Conservation (phyloP, 371 early-diverging fungal genomes). For the Mucor circinelloides region DNA sequence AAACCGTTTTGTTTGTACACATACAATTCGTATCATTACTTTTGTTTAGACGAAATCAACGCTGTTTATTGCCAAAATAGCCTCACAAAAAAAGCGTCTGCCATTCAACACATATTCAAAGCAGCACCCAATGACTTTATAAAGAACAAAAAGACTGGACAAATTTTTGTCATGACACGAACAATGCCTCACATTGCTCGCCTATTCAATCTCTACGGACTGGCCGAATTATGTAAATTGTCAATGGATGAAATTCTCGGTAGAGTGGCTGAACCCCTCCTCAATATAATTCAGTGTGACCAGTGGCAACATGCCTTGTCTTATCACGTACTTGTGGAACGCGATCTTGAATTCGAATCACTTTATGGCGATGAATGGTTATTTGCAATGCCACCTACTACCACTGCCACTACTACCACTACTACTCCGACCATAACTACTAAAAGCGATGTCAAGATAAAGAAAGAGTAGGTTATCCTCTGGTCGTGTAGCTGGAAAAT, state of each 20-base stretch:
- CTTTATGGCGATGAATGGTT: conserved; percentile 19
- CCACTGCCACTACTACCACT: not conserved
- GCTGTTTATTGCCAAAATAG: conserved; percentile 8
- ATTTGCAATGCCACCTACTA: not conserved
- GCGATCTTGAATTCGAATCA: conserved; percentile 13
- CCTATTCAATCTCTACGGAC: conserved; percentile 22
- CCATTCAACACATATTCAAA: conserved; percentile 11
- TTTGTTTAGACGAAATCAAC: conserved; percentile 28
- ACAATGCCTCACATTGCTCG: conserved; percentile 32
- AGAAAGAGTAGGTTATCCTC: not conserved
- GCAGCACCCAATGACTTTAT: conserved; percentile 19
- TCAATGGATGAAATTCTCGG: conserved; percentile 26
- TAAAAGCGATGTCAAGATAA: not conserved
- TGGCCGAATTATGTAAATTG: conserved; percentile 43
- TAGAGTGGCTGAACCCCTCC: conserved; percentile 34
- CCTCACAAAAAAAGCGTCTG: conserved; percentile 6
- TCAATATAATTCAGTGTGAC: conserved; percentile 23
- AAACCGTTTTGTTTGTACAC: conserved; percentile 20
- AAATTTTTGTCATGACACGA: conserved; percentile 18
- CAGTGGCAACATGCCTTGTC: conserved; percentile 12
- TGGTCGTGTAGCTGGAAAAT: too few relatives aligned
- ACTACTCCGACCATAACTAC: too few relatives aligned
- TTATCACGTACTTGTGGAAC: not conserved
- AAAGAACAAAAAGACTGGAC: conserved; percentile 9
- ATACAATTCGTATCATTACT: conserved; percentile 10